Evolutionary conservation across 2,329 filamentous ascomycete species (phyloP), one percentile per base, ranked within the genome.

Genomic region (Cladosporium sp.): DNA sequence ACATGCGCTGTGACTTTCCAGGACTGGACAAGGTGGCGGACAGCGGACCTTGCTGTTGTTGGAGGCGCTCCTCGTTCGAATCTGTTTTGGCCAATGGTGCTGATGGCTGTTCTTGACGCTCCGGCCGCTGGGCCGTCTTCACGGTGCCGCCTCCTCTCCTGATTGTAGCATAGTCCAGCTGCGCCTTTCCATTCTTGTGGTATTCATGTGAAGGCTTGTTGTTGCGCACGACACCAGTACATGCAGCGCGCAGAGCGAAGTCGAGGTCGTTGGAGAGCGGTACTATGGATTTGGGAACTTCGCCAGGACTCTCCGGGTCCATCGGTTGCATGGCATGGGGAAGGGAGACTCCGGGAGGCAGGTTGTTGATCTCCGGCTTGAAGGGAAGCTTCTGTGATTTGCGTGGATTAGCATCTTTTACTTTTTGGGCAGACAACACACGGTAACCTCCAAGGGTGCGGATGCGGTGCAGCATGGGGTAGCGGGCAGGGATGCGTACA

Each of bases 231-330:
- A 77, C 68, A 46, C 67, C 67, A 18, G 68, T 67, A 59, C 74
- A 77, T 49, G 73, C 71, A 38, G 63, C 57, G 52, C 72, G 71
- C 43, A 77, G 61, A 53, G 76, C 71, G 22, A 64, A 63, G 52
- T 76, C 73, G 39, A 69, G 64, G 30, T 67, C 61, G 19, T 63
- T 55, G 13, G 71, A 63, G 49, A 77, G 67, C 19, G 67, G 65
- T 49, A 70, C 70, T 49, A 67, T 66, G 54, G 72, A 72, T 52
- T 63, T 61, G n/a, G 68, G 69, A 36, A 71, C 66, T 47, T 71
- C 68, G 30, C 66, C 60, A 19, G 67, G 66, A 47, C 70, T 64
- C 12, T 64, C 62, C 47, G 58, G 50, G 51, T 57, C 55, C 64
- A 45, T 50, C 38, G 50, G 32, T 27, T 27, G 22, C 15, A 46